Conservation (phyloP, 148 eudicot genomes). For the Hydrangea macrophylla region DNA sequence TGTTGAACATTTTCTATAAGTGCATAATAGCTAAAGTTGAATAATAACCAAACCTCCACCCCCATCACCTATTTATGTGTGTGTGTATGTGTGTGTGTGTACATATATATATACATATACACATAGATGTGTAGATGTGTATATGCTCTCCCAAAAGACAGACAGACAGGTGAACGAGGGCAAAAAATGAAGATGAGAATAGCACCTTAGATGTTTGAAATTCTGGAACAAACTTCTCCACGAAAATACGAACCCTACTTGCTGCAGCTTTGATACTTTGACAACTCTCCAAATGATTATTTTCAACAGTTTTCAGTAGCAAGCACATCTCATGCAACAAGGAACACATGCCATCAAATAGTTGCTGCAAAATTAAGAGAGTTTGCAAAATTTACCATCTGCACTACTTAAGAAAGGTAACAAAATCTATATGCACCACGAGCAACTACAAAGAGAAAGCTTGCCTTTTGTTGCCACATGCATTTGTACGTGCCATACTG, state of each 20-base stretch:
- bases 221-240: conserved; percentile 51
- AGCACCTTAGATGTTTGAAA: conserved; percentile 76
- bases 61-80: no score
- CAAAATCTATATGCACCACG: neutral
- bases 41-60: neutral
- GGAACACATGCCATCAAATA: conserved; percentile 62
- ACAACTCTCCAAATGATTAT: conserved; percentile 56
- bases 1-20: conserved; percentile 22
- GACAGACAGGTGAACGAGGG: neutral
- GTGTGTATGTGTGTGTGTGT: no score
- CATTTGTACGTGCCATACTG: conserved; percentile 45
- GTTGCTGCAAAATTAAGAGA: conserved; percentile 55
- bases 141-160: neutral
- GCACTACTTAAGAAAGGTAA: neutral
- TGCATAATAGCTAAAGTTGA: neutral
- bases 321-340: conserved; percentile 59
- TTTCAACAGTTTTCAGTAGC: conserved; percentile 59
- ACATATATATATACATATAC: no score
- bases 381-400: neutral
- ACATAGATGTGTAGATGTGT: no score
- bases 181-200: neutral
- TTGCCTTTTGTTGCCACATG: conserved; percentile 97
- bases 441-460: conserved; percentile 1
- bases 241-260: conserved; percentile 35
- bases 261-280: conserved; percentile 43